Evolutionary conservation across 345 rosid genomes (phyloP), one percentile per base, ranked within the genome.

Genomic region (Aquilaria yunnanensis): DNA sequence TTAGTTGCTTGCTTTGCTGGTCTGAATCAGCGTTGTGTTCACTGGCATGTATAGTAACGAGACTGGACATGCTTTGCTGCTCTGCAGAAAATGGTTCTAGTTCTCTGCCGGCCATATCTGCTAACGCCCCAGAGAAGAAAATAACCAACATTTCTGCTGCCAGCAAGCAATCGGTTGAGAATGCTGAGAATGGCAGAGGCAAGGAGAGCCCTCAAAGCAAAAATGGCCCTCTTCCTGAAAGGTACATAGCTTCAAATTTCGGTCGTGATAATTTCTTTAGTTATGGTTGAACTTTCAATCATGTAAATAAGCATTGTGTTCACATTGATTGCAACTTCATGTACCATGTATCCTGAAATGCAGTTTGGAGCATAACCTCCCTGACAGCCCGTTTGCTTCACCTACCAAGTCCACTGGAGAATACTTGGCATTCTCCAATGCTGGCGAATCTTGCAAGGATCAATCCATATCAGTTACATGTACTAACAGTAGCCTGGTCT

Each of bases 341-440:
- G 32, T 7, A 11, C 51, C 16, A 3, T 47, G 14, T 37, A 2
- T 30, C 11, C 46, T 41, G 31, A 30, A 50, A 43, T 63, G 65
- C 83, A 86, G 89, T 60, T 76, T 80, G 71, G 89, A 86, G 73
- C 85, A 83, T 67, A 80, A 80, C 61, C 87, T 86, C 30, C 93
- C 93, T 10, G 93, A 86, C 63, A 86, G 85, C 43, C 93, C 83
- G 53, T 86, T 86, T 51, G 93, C 89, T 5, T 81, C 93, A 41
- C 80, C 89, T 14, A 65, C 73, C 10, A 75, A 77, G 62, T 68
- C 65, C 33, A 43, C 75, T 6, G 62, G 67, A 12, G 76, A 72
- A 4, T 73, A 70, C 70, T 58, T 70, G 16, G 72, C 81, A 65
- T 72, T 72, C 68, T 48, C 74, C 60, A 58, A 31, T 10, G 61